Evolutionary conservation across 2,329 filamentous ascomycete species (phyloP), one percentile per base, ranked within the genome.

Genomic region (Alternaria arborescens): DNA sequence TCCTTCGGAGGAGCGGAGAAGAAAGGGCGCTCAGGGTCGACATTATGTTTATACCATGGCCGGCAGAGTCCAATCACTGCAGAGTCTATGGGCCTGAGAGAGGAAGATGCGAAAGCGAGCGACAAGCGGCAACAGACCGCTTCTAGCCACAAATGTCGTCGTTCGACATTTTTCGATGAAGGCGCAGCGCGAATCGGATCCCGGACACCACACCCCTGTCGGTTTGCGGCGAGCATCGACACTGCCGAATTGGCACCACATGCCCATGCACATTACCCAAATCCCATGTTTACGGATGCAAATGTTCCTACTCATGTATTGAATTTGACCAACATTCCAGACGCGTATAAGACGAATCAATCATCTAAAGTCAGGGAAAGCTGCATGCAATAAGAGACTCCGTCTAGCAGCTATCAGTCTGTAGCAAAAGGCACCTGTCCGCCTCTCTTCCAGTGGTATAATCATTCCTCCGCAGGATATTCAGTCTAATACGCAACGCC

Each of bases 1-100:
- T 53, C 53, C 73, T 73, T 38, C 70, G 67, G 26, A 76, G 61
- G 34, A 75, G 58, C 26, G 71, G 69, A 55, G 69, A 66, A 30
- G 70, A 67, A 22, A 76, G 59, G 42, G 69, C 52, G 40, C 61
- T 62, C 18, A 66, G 65, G 41, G 68, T 58, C 52, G 70, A 75
- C 77, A 79, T 79, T 64, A 73, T 55, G 55, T 57, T 64, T 71
- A 75, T 74, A 50, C 32, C 57, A 60, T 60, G 57, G 57, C 47
- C 44, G 57, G 52, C 57, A 41, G 42, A 47, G 24, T 55, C 28
- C 22, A 41, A 24, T 52, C 57, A 52, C 55, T 47, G 58, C 34
- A 58, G 24, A 54, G 38, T 32, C 26, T 36, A 48, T 42, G 59
- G 44, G 28, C 42, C 36, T 32, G 7, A n/a, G 7, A 18, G 43